Conservation (phyloP, 2,329 filamentous ascomycete genomes). For the Calonectria multiphialidica region DNA sequence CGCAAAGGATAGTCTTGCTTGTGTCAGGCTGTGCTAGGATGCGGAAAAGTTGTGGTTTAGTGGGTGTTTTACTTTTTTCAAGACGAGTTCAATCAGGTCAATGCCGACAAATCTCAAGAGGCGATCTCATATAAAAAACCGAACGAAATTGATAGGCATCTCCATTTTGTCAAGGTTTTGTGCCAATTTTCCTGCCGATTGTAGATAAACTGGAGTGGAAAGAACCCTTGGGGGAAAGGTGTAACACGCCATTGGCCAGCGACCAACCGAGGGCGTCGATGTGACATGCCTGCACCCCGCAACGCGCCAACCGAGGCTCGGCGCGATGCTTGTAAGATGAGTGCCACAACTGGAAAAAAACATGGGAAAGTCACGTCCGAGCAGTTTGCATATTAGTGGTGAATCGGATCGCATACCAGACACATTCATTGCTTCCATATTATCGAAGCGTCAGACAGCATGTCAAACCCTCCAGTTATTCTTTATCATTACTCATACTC, state of each 20-base stretch:
- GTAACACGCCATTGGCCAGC: slow-evolving; percentile 37
- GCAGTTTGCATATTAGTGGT: too few species aligned
- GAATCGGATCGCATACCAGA: neutral
- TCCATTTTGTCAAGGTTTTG: neutral
- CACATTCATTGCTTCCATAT: neutral
- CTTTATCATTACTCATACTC: slow-evolving; percentile 77
- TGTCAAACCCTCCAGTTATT: slow-evolving; percentile 56
- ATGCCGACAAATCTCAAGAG: neutral
- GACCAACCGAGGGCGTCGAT: slow-evolving; percentile 7
- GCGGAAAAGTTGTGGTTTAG: neutral
- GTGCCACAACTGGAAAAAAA: neutral
- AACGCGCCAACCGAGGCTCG: slow-evolving; percentile 33
- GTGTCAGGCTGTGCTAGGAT: neutral
- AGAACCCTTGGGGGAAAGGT: slow-evolving; percentile 3
- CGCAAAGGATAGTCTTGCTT: too few species aligned
- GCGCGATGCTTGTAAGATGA: neutral
- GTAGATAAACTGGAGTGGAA: neutral
- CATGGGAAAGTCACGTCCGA: neutral
- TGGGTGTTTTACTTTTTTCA: neutral
- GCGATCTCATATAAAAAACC: neutral
- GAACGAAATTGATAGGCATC: neutral
- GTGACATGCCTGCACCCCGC: slow-evolving; percentile 25
- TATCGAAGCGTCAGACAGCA: slow-evolving; percentile 10
- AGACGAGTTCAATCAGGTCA: neutral
- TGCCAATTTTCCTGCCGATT: neutral